Evolutionary conservation across 768 basidiomycete species (phyloP).

Genomic region (Phaffia tasmanica): DNA sequence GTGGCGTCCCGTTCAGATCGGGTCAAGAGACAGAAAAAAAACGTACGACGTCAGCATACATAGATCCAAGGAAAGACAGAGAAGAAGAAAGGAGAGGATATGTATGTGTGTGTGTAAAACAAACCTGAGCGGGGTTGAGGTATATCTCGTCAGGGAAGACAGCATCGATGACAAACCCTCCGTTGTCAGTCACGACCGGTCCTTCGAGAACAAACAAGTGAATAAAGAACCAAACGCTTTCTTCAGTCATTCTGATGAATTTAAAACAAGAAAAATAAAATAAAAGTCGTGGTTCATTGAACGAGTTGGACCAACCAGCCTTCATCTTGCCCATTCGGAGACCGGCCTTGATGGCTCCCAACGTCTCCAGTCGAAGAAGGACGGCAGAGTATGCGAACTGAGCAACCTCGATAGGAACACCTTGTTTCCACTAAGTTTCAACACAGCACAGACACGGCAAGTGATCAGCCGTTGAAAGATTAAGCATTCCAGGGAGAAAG

Average conservation of each 20-base stretch:
- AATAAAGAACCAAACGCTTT: not conserved
- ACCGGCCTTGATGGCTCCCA: constrained; percentile 44
- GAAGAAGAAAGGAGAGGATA: not conserved
- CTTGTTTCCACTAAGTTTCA: constrained; percentile 56
- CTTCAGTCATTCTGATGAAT: not conserved
- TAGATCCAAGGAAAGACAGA: not conserved
- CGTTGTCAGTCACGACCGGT: constrained; percentile 92
- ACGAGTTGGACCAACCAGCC: constrained; percentile 16
- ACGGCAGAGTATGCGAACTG: constrained; percentile 75
- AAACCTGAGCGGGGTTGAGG: constrained; percentile 53
- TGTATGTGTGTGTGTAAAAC: too few relatives aligned
- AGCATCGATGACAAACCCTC: constrained; percentile 95
- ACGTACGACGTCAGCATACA: not conserved
- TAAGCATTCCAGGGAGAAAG: not conserved
- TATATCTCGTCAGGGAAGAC: constrained; percentile 65
- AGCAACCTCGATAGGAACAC: constrained; percentile 91
- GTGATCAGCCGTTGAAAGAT: constrained; percentile 1
- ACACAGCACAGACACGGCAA: constrained; percentile 3
- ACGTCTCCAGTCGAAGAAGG: constrained; percentile 32
- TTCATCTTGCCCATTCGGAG: constrained; percentile 80
- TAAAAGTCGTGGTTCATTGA: too few relatives aligned
- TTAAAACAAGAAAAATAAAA: not conserved
- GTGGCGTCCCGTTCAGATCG: not conserved
- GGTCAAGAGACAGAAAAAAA: not conserved
- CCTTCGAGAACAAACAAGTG: constrained; percentile 33